phyloP scores from a whole-genome alignment of 2,329 filamentous ascomycete species.

The Exophiala viscosa region DNA sequence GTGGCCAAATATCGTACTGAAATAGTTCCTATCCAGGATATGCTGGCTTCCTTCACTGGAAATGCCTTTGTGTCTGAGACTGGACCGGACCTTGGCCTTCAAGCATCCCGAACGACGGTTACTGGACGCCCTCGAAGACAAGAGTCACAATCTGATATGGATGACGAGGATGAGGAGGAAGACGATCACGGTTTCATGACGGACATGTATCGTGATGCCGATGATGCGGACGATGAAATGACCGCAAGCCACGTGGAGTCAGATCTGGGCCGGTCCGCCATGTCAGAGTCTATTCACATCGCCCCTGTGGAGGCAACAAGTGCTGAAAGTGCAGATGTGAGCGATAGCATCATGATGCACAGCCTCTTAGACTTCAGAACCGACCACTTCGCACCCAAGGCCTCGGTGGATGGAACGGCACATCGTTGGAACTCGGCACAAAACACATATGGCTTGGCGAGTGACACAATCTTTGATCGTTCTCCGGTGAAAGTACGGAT shows the following conservation, averaged over 20 bases:
- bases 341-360: constrained; percentile 30
- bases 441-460: constrained; percentile 68
- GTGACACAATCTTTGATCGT: constrained; percentile 57
- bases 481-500: constrained; percentile 75
- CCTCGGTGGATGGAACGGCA: constrained; percentile 61
- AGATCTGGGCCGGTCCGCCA: constrained; percentile 35
- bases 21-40: constrained; percentile 77
- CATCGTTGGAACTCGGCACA: constrained; percentile 76
- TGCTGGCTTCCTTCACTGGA: constrained; percentile 84
- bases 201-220: constrained; percentile 33
- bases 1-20: constrained; percentile 83
- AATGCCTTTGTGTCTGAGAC: constrained; percentile 64
- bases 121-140: not conserved
- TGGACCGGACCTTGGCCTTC: constrained; percentile 28
- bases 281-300: constrained; percentile 33
- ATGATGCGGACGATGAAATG: constrained; percentile 38
- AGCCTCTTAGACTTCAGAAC: constrained; percentile 66
- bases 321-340: constrained; percentile 38
- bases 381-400: constrained; percentile 67
- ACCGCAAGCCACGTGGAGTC: constrained; percentile 33
- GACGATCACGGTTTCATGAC: constrained; percentile 32
- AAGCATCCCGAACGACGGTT: constrained; percentile 15
- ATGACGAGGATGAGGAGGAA: constrained; percentile 38
- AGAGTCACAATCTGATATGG: constrained; percentile 28
- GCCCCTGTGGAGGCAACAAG: constrained; percentile 54